A percentile compares a stretch with the other conserved stretches of the same genome.
Conservation (phyloP, 2,329 filamentous ascomycete genomes). For the Trichoderma citrinoviride region DNA sequence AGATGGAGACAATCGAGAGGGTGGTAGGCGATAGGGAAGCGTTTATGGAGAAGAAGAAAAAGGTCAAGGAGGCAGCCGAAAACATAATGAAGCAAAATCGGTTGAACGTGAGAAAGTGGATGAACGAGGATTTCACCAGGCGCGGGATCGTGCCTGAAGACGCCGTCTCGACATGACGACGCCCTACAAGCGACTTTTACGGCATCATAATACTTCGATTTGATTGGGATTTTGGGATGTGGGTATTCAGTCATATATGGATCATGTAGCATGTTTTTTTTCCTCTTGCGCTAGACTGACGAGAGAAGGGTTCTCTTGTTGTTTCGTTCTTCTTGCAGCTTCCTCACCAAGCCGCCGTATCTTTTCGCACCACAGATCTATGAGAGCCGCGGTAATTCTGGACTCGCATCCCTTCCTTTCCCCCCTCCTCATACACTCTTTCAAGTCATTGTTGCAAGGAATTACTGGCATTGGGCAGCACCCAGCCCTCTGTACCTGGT, state of each 20-base stretch:
- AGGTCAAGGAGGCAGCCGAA: slow-evolving; percentile 1
- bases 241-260: background rate
- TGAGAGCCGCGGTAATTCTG: background rate
- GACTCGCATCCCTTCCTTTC: background rate
- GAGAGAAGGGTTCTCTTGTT: background rate
- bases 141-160: slow-evolving; percentile 2
- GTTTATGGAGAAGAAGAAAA: background rate
- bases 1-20: slow-evolving; percentile 13
- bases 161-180: background rate
- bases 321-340: background rate
- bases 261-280: background rate
- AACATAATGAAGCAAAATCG: slow-evolving; percentile 15
- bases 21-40: background rate
- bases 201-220: background rate
- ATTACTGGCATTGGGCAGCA: background rate
- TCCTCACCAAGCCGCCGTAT: background rate
- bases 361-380: background rate
- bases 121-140: slow-evolving; percentile 14
- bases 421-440: background rate
- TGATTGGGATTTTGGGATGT: background rate
- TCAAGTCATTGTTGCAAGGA: slow-evolving; percentile 6
- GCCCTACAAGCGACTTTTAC: background rate
- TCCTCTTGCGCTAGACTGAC: slow-evolving; percentile 3
- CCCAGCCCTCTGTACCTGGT: background rate
- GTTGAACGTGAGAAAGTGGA: slow-evolving; percentile 15